A percentile compares a stretch with the other conserved stretches of the same genome.
phyloP scores from a whole-genome alignment of 179 eudicot genomes.

The Camellia oleifera region DNA sequence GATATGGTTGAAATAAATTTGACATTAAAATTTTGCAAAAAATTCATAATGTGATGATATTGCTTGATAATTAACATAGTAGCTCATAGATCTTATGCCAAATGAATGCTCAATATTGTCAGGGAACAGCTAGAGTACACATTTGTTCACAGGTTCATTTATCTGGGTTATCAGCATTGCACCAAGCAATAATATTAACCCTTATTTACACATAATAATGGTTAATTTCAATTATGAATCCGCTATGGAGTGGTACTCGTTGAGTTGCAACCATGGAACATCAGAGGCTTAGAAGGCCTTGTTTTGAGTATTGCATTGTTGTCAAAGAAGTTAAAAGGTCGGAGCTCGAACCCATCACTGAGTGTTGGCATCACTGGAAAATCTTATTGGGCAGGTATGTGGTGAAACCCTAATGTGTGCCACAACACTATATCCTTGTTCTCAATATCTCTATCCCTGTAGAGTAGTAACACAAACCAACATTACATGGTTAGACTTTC shows the following conservation, averaged over 20 bases:
- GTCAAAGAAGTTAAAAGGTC: conserved; percentile 45
- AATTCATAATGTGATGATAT: too few relatives aligned
- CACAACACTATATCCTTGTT: conserved; percentile 52
- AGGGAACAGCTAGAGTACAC: too few relatives aligned
- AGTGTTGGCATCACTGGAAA: conserved; percentile 48
- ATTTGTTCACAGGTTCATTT: too few relatives aligned
- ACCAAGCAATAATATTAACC: too few relatives aligned
- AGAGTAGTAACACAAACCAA: neutral
- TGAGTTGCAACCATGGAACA: neutral
- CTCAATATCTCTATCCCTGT: conserved; percentile 46
- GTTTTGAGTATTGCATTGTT: conserved; percentile 30
- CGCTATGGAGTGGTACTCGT: neutral
- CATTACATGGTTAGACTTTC: neutral
- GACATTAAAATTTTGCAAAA: too few relatives aligned
- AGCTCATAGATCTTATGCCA: too few relatives aligned
- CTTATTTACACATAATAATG: too few relatives aligned
- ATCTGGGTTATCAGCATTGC: too few relatives aligned
- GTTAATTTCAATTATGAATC: too few relatives aligned
- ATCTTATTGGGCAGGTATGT: conserved; percentile 44
- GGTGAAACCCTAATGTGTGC: conserved; percentile 47
- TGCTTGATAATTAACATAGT: too few relatives aligned
- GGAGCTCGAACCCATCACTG: conserved; percentile 35
- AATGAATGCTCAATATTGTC: too few relatives aligned
- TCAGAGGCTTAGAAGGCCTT: neutral
- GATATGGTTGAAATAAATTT: too few relatives aligned